A percentile compares a stretch with the other conserved stretches of the same genome.
phyloP scores from a whole-genome alignment of 106 monocot species.

The Dendrobium catenatum region DNA sequence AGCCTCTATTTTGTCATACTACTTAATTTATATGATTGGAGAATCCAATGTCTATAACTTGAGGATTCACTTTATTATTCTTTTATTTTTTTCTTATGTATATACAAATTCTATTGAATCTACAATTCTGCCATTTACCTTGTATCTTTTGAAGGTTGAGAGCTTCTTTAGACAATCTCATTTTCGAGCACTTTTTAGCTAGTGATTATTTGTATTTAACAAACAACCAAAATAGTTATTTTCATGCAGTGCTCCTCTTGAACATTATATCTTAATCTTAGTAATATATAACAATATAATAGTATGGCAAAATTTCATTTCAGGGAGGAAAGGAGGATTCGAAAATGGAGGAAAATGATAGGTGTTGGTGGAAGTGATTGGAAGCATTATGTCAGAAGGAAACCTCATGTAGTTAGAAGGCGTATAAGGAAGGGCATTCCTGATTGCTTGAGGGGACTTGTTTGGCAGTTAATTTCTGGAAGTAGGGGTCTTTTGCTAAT shows the following conservation, averaged over 20 bases:
- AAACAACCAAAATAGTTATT: not conserved
- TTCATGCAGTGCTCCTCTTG: not conserved
- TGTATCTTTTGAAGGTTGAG: not conserved
- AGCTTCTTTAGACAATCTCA: not conserved
- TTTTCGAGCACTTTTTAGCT: not conserved
- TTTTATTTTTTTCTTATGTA: not conserved
- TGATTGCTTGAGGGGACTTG: slow-evolving; percentile 90
- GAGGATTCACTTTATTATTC: not conserved
- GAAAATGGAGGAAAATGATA: slow-evolving; percentile 99
- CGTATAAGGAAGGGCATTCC: slow-evolving; percentile 94
- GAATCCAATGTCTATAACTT: not conserved
- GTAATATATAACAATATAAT: not conserved
- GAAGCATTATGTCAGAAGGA: slow-evolving; percentile 87
- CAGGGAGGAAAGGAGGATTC: slow-evolving; percentile 80
- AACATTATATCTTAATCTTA: not conserved
- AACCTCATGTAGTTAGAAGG: slow-evolving; percentile 80
- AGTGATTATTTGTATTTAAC: not conserved
- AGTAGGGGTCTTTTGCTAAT: slow-evolving; percentile 89
- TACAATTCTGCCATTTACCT: not conserved
- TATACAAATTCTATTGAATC: not conserved
- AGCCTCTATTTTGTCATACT: not conserved
- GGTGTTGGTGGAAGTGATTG: slow-evolving; percentile 96
- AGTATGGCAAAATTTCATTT: not conserved
- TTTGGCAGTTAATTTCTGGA: slow-evolving; percentile 99
- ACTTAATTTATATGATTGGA: not conserved